Percentiles rank a stretch among this genome's conserved stretches.
These are phyloP conservation scores for Eutypella sp. DNA, from an alignment of 2,329 filamentous ascomycete genomes.

Conservation along the genomic window DNA sequence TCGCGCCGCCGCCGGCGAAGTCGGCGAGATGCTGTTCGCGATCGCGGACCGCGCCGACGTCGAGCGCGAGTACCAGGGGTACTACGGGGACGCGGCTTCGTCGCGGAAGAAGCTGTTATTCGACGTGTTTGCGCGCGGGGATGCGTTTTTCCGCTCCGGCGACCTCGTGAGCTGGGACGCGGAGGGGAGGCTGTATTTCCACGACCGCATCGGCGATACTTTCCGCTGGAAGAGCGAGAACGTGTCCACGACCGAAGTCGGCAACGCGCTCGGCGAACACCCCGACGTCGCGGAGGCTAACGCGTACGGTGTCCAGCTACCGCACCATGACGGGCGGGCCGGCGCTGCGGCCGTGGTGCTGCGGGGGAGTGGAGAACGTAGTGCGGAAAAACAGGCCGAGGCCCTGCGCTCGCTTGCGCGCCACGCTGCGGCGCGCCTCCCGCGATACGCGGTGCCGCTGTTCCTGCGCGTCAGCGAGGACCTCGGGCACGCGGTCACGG, in stretches of 20 bases:
- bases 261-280: constrained; percentile 66
- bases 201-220: constrained; percentile 74
- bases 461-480: constrained; percentile 66
- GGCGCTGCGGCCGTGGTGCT: constrained; percentile 72
- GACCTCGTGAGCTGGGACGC: constrained; percentile 68
- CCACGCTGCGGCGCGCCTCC: constrained; percentile 55
- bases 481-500: constrained; percentile 60
- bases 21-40: constrained; percentile 72
- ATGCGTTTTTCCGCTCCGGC: constrained; percentile 81
- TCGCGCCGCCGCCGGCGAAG: constrained; percentile 51
- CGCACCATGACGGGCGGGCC: constrained; percentile 76
- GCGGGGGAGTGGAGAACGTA: constrained; percentile 35
- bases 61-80: constrained; percentile 68
- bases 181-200: constrained; percentile 73
- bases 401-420: constrained; percentile 55
- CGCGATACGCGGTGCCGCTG: constrained; percentile 70
- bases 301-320: constrained; percentile 77
- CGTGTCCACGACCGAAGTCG: constrained; percentile 76
- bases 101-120: constrained; percentile 70
- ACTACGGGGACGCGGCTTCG: constrained; percentile 69
- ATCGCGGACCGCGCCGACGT: constrained; percentile 61
- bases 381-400: no score
- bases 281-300: constrained; percentile 69
- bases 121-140: constrained; percentile 67
- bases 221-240: constrained; percentile 83